phyloP scores from a whole-genome alignment of 2,329 filamentous ascomycete species.

The Ceratocystis smalleyi region DNA sequence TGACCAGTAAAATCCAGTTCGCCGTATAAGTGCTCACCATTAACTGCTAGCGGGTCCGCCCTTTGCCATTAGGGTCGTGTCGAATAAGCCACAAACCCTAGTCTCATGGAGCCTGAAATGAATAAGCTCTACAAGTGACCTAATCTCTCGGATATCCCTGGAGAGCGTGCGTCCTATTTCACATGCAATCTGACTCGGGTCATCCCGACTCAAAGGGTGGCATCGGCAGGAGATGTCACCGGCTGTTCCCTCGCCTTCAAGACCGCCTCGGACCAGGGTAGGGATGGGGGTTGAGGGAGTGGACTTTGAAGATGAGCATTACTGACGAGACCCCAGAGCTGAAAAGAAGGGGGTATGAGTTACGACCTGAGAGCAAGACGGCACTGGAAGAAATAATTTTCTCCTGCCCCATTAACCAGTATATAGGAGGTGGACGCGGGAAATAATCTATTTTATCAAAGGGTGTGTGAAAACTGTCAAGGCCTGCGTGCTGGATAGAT shows the following conservation, averaged over 20 bases:
- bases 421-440: not conserved
- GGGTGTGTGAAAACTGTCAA: not conserved
- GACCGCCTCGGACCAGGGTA: not conserved
- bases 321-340: constrained; percentile 1
- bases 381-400: not conserved
- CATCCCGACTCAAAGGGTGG: not conserved
- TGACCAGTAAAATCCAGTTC: not conserved
- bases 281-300: not conserved
- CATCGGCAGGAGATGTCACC: not conserved
- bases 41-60: not conserved
- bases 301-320: not conserved
- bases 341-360: constrained; percentile 5
- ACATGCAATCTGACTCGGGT: not conserved
- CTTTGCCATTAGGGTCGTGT: not conserved
- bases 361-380: not conserved
- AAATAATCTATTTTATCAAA: not conserved
- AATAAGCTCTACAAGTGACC: not conserved
- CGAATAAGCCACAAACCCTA: not conserved
- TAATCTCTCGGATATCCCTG: not conserved
- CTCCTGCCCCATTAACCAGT: not conserved
- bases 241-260: not conserved
- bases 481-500: not conserved
- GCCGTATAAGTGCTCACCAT: not conserved
- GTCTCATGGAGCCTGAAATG: not conserved
- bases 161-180: not conserved